Conservation (phyloP, 2,329 filamentous ascomycete genomes). For the Colletotrichum musicola region DNA sequence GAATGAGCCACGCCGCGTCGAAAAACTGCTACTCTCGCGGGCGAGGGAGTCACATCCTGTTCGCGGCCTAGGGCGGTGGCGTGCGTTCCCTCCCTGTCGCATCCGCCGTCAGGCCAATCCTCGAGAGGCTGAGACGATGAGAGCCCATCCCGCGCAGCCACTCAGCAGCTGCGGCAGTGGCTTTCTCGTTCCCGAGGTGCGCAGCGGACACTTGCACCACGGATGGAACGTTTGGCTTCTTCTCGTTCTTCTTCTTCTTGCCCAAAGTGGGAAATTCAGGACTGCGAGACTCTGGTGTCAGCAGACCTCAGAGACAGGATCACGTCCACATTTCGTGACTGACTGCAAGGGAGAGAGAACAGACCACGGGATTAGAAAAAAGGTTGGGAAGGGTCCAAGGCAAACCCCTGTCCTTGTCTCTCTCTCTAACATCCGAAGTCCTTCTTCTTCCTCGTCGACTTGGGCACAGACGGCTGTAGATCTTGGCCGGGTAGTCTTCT, state of each 20-base stretch:
- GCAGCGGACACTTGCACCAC: not conserved
- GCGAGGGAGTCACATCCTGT: not conserved
- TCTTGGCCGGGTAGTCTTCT: not conserved
- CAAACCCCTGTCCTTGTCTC: slow-evolving; percentile 13
- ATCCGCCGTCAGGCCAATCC: slow-evolving; percentile 26
- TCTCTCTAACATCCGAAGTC: slow-evolving; percentile 7
- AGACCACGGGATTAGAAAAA: not conserved
- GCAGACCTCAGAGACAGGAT: not conserved
- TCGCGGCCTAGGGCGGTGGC: not conserved
- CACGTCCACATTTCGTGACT: not conserved
- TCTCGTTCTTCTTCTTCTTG: not conserved
- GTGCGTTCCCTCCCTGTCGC: not conserved
- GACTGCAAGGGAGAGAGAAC: not conserved
- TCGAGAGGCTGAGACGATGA: slow-evolving; percentile 13
- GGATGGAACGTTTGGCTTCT: too few relatives aligned
- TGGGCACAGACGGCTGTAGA: not conserved
- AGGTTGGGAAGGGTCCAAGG: slow-evolving; percentile 5
- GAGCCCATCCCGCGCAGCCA: slow-evolving; percentile 16
- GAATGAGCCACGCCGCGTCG: not conserved
- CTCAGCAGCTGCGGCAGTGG: slow-evolving; percentile 34
- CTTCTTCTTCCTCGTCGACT: not conserved
- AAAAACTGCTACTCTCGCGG: not conserved
- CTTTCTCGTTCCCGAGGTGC: slow-evolving; percentile 6
- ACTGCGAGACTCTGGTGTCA: not conserved
- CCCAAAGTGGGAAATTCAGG: not conserved